phyloP scores from a whole-genome alignment of 2,329 filamentous ascomycete genomes.

The Nemania sp. region DNA sequence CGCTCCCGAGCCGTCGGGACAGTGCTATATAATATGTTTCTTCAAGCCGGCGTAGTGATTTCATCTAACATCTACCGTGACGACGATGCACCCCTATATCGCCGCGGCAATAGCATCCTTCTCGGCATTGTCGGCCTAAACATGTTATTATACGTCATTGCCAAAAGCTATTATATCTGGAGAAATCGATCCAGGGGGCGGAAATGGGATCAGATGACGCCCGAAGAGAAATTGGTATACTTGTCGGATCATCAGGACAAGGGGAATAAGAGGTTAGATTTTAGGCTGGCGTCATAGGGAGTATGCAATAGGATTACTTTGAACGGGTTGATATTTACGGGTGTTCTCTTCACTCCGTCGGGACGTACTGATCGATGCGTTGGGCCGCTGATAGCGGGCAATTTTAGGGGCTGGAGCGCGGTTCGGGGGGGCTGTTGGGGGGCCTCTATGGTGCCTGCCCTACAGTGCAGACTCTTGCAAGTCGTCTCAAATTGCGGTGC shows the following conservation, averaged over 20 bases:
- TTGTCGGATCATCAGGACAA: conserved; percentile 46
- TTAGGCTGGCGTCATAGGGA: conserved; percentile 42
- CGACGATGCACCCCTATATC: conserved; percentile 57
- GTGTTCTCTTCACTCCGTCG: background rate
- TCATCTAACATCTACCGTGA: conserved; percentile 53
- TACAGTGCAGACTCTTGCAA: too few species aligned
- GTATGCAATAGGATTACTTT: background rate
- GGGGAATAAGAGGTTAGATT: conserved; percentile 51
- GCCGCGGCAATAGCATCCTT: conserved; percentile 56
- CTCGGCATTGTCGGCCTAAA: conserved; percentile 54
- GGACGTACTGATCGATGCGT: background rate
- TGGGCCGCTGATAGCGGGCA: too few species aligned
- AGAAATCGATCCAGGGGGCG: conserved; percentile 50
- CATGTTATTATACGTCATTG: conserved; percentile 51
- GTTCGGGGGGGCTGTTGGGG: too few species aligned
- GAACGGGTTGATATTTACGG: background rate
- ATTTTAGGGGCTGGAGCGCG: too few species aligned
- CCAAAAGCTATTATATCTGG: conserved; percentile 56
- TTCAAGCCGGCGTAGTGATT: conserved; percentile 42
- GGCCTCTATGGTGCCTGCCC: too few species aligned
- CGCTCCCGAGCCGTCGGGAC: conserved; percentile 60
- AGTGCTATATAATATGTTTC: conserved; percentile 57
- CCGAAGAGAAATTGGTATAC: conserved; percentile 53
- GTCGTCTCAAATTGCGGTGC: too few species aligned
- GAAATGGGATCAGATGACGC: conserved; percentile 52